phyloP scores from a whole-genome alignment of 257 asterid genomes.

The Hygrophila difformis region DNA sequence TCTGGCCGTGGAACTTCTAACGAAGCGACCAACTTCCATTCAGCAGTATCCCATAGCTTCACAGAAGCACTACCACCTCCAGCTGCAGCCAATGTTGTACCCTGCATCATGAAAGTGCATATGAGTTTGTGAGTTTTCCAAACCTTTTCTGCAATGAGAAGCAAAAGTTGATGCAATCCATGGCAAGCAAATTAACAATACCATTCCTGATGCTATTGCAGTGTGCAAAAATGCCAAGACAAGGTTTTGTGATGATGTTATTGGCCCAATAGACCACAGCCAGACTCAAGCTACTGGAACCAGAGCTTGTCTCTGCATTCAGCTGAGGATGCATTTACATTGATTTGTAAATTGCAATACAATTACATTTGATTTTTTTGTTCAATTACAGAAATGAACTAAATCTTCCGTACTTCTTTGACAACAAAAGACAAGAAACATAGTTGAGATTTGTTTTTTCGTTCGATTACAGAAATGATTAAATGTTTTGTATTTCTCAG shows the following conservation, averaged over 20 bases:
- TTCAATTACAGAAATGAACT: not conserved
- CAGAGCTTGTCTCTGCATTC: no score
- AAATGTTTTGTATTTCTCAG: no score
- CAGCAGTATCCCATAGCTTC: constrained; percentile 86
- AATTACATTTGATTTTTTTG: no score
- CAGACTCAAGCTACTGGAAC: no score
- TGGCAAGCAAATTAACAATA: not conserved
- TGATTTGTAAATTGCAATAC: no score
- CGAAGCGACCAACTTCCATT: constrained; percentile 63
- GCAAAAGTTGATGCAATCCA: no score
- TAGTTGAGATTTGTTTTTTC: no score
- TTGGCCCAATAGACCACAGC: no score
- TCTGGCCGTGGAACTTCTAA: constrained; percentile 84
- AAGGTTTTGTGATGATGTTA: not conserved
- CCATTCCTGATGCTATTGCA: not conserved
- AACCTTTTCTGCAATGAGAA: not conserved
- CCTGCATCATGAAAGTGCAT: constrained; percentile 30
- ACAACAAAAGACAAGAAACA: not conserved
- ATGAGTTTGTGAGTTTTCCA: constrained; percentile 2
- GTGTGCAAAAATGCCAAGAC: constrained; percentile 7
- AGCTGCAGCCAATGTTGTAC: constrained; percentile 87
- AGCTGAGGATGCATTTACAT: not conserved
- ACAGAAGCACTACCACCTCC: constrained; percentile 97
- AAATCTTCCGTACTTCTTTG: not conserved
- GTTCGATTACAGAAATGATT: no score